Base-by-base conservation (phyloP, 192 early-diverging fungal genomes). In the Rhizophagus clarus region DNA sequence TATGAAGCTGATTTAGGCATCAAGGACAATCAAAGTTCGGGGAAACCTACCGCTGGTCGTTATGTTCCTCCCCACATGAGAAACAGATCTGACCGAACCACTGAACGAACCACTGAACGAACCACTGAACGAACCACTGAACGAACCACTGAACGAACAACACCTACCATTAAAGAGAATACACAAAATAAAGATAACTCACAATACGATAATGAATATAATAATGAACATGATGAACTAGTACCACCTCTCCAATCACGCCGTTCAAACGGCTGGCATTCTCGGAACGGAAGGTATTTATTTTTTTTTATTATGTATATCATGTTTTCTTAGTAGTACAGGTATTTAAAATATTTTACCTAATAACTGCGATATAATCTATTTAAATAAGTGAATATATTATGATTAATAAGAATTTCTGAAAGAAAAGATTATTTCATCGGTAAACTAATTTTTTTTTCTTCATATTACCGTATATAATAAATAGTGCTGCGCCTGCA, bases 61-160 rank as follows among this genome's bases (percentile, higher is more conserved):
- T 93, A 93, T 81, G 84, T 93, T 61, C 92, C 92, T 74, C 92
- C 92, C 79, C 91, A 92, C 75, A 82, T 93, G n/a, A 89, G 92
- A 83, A 85, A 81, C 68, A 83, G 79, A 83, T 31, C 34, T n/a
- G 37, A 56, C 56, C 49, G 61, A 61, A 78, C 40, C 8, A 42
- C 40, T 9, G 40, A 42, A 0, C 40, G 40, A 10, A 42, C 40
- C 6, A 42, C 40, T 7, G 40, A 37, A 37, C 2, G 34, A 5
- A 37, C 34, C 2, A 37, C 34, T 37, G 34, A 37, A 37, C 34
- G 34, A 37, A 37, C 5, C 2, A 37, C 34, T 3, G 34, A 42
- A 42, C 40, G 10, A 42, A 42, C 34, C 3, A 34, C 45, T 15
- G 37, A 56, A 37, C 49, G 61, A 61, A 78, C 26, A 62, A 76